Percentiles rank a stretch among this genome's conserved stretches.
Evolutionary conservation across 768 basidiomycete species (phyloP).

Genomic region (Phaeotremella fagi): DNA sequence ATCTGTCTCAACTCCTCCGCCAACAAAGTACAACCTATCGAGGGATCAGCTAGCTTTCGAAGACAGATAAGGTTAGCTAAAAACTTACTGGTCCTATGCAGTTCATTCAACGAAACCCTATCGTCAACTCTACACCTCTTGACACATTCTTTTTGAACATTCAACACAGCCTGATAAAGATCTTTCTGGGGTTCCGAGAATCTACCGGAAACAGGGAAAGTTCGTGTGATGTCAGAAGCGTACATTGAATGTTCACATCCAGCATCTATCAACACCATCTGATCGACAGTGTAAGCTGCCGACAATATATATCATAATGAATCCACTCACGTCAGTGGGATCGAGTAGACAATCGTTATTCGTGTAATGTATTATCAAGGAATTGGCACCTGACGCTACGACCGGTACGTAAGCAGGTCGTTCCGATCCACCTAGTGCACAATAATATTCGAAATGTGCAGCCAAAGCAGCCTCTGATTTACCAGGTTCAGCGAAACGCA

Average conservation of each 20-base stretch:
- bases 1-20: slow-evolving; percentile 69
- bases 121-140: slow-evolving; percentile 50
- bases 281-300: neutral
- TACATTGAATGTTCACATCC: slow-evolving; percentile 90
- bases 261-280: slow-evolving; percentile 72
- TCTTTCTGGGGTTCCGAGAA: slow-evolving; percentile 77
- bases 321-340: slow-evolving; percentile 58
- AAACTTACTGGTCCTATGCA: slow-evolving; percentile 63
- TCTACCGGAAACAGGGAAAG: slow-evolving; percentile 76
- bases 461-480: slow-evolving; percentile 60
- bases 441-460: slow-evolving; percentile 87
- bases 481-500: slow-evolving; percentile 65
- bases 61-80: neutral
- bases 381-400: slow-evolving; percentile 86
- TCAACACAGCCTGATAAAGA: slow-evolving; percentile 60
- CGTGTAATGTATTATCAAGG: slow-evolving; percentile 90
- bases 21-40: slow-evolving; percentile 58
- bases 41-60: neutral
- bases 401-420: slow-evolving; percentile 96
- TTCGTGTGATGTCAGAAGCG: slow-evolving; percentile 81
- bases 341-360: slow-evolving; percentile 74
- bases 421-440: slow-evolving; percentile 70
- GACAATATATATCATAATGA: neutral
- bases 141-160: slow-evolving; percentile 49
- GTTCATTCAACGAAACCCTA: slow-evolving; percentile 62